Percentiles rank a stretch among this genome's conserved stretches.
These are phyloP conservation scores for Xylaria sp. DNA, from an alignment of 2,329 filamentous ascomycete genomes.

Conservation along the genomic window DNA sequence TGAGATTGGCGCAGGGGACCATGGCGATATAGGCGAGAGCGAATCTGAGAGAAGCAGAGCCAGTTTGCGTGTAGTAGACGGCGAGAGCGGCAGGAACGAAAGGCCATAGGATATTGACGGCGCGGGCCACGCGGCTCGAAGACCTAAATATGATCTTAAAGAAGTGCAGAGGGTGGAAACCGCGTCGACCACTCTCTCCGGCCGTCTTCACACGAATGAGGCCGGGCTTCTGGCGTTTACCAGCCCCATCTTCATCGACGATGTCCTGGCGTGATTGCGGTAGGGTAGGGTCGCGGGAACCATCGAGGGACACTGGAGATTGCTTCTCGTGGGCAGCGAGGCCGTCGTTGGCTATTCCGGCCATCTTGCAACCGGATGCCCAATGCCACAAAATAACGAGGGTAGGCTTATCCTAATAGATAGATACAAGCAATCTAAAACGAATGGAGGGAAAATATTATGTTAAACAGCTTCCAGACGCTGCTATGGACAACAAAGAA, in stretches of 20 bases:
- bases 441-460: neutral
- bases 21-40: slow-evolving; percentile 76
- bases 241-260: neutral
- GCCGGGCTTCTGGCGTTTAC: slow-evolving; percentile 15
- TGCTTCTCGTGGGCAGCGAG: slow-evolving; percentile 29
- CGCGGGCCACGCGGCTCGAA: slow-evolving; percentile 65
- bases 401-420: neutral
- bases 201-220: slow-evolving; percentile 42
- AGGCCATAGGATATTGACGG: slow-evolving; percentile 76
- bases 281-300: slow-evolving; percentile 34
- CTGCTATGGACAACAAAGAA: neutral
- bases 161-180: slow-evolving; percentile 69
- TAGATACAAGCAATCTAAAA: neutral
- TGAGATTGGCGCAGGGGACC: slow-evolving; percentile 75
- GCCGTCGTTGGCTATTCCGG: neutral
- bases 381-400: too few relatives aligned
- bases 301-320: slow-evolving; percentile 23
- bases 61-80: slow-evolving; percentile 51
- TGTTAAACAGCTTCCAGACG: neutral
- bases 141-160: slow-evolving; percentile 68
- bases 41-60: slow-evolving; percentile 68
- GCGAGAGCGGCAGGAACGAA: slow-evolving; percentile 74
- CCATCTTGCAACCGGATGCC: slow-evolving; percentile 14
- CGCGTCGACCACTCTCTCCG: slow-evolving; percentile 72
- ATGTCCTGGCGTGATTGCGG: slow-evolving; percentile 36